phyloP scores from a whole-genome alignment of 768 basidiomycete genomes.

The Tylopilus vinaceipallidus region DNA sequence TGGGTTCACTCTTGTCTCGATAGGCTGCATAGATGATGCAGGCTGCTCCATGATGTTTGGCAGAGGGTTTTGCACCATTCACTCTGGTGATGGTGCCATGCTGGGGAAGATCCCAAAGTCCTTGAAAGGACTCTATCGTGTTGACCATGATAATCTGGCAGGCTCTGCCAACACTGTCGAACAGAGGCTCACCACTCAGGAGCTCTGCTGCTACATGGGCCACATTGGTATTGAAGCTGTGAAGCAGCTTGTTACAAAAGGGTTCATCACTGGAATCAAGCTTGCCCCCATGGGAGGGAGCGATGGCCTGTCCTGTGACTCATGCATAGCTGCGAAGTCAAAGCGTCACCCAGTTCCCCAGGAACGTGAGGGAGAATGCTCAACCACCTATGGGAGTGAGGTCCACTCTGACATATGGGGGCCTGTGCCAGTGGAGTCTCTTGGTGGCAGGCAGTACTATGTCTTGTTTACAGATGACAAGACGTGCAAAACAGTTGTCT shows the following conservation, averaged over 20 bases:
- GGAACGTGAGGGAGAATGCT: no score
- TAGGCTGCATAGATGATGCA: neutral
- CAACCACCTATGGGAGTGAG: no score
- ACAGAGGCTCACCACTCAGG: neutral
- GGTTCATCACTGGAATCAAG: no score
- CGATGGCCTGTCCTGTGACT: no score
- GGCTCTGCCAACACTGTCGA: neutral
- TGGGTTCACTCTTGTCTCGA: neutral
- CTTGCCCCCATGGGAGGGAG: no score
- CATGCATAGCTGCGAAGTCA: no score
- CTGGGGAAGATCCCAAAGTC: neutral
- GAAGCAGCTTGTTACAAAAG: no score
- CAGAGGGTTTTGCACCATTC: neutral
- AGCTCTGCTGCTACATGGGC: neutral
- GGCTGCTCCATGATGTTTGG: neutral
- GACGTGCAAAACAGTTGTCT: neutral
- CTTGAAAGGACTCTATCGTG: neutral
- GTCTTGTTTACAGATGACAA: constrained; percentile 10
- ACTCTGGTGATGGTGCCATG: neutral
- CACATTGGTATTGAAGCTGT: no score
- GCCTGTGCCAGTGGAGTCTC: neutral
- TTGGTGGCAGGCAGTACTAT: neutral
- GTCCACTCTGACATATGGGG: no score
- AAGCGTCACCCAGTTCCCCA: no score
- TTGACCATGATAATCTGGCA: neutral